Evolutionary conservation across 129 eudicot species (phyloP).

Genomic region (Flaveria sonorensis): DNA sequence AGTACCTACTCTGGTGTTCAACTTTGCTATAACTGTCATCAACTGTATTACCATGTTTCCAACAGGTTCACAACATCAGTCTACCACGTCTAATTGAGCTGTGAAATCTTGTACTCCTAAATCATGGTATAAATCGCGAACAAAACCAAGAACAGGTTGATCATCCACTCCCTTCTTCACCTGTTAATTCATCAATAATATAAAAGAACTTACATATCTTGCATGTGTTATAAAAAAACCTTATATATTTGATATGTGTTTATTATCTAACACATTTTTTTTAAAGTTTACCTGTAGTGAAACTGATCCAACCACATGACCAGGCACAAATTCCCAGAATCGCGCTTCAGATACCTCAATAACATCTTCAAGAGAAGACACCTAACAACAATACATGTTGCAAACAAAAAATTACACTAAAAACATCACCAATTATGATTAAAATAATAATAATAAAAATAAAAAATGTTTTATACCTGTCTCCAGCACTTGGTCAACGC

Average conservation of each 20-base stretch:
- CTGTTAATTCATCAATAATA: slow-evolving; percentile 35
- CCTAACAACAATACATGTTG: slow-evolving; percentile 41
- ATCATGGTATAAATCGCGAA: slow-evolving; percentile 84
- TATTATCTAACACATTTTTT: not conserved
- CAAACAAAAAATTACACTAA: not conserved
- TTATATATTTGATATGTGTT: not conserved
- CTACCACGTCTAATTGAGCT: slow-evolving; percentile 50
- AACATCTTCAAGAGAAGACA: slow-evolving; percentile 73
- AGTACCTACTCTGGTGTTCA: slow-evolving; percentile 10
- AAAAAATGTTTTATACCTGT: slow-evolving; percentile 51
- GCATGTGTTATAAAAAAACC: not conserved
- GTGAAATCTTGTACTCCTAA: slow-evolving; percentile 83
- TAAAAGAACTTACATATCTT: not conserved
- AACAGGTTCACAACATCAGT: not conserved
- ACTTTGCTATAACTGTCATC: slow-evolving; percentile 5
- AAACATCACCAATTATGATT: not conserved
- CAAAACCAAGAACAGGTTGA: slow-evolving; percentile 55
- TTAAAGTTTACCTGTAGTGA: slow-evolving; percentile 55
- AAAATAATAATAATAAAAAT: not conserved
- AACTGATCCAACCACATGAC: slow-evolving; percentile 87
- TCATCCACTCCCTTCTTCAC: slow-evolving; percentile 76
- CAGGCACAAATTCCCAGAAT: slow-evolving; percentile 94
- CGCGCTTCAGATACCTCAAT: slow-evolving; percentile 76
- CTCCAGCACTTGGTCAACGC: slow-evolving; percentile 89
- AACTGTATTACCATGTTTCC: slow-evolving; percentile 6